A percentile compares a stretch with the other conserved stretches of the same genome.
These are phyloP conservation scores for Chiua virens DNA, from an alignment of 768 basidiomycete genomes.

Conservation along the genomic window DNA sequence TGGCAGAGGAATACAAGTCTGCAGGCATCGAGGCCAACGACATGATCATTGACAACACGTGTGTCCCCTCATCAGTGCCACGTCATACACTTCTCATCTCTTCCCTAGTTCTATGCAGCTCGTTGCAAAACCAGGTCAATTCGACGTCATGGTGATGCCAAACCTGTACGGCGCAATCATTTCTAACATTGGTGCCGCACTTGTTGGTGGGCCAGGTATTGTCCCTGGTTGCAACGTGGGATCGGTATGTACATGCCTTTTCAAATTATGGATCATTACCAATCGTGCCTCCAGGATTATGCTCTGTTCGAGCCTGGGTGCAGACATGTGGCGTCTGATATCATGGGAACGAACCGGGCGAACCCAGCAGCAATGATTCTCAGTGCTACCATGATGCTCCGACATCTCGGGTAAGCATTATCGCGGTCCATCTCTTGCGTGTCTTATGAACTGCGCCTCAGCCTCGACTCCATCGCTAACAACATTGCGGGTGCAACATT, in stretches of 20 bases:
- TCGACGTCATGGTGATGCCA: slow-evolving; percentile 99
- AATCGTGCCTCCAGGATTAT: slow-evolving; percentile 62
- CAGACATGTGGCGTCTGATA: slow-evolving; percentile 90
- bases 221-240: slow-evolving; percentile 99
- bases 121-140: slow-evolving; percentile 92
- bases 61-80: slow-evolving; percentile 21
- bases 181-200: slow-evolving; percentile 97
- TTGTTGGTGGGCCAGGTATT: slow-evolving; percentile 97
- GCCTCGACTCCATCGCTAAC: slow-evolving; percentile 92
- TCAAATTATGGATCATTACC: not conserved
- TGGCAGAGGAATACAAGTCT: slow-evolving; percentile 95
- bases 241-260: slow-evolving; percentile 50
- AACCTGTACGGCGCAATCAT: slow-evolving; percentile 97
- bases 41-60: slow-evolving; percentile 99
- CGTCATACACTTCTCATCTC: not conserved
- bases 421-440: slow-evolving; percentile 12
- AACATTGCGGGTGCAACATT: slow-evolving; percentile 90
- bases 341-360: slow-evolving; percentile 94
- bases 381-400: slow-evolving; percentile 96
- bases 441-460: slow-evolving; percentile 29
- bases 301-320: slow-evolving; percentile 99
- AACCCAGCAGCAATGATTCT: slow-evolving; percentile 98
- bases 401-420: slow-evolving; percentile 81
- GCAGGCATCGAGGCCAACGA: slow-evolving; percentile 91
- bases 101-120: slow-evolving; percentile 89